phyloP scores from a whole-genome alignment of 2,329 filamentous ascomycete species.

The Periconia macrospinosa region DNA sequence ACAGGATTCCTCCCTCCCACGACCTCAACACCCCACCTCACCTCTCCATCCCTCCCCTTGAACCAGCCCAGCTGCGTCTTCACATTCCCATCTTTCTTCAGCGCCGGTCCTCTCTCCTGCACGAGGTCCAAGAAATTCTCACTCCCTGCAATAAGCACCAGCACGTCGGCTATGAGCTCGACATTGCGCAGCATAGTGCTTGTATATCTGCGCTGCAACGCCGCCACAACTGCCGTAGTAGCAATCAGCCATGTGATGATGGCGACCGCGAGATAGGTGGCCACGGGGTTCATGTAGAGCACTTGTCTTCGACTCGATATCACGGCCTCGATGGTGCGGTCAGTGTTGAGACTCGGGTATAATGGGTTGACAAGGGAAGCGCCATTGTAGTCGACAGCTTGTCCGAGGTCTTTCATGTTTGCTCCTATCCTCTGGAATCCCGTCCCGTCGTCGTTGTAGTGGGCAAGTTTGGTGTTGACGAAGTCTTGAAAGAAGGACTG shows the following conservation, averaged over 20 bases:
- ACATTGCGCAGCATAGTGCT: constrained; percentile 19
- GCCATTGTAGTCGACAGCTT: constrained; percentile 5
- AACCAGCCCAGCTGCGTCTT: constrained; percentile 25
- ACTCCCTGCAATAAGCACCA: constrained; percentile 26
- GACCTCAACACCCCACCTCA: constrained; percentile 27
- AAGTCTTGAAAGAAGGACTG: constrained; percentile 25
- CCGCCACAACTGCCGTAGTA: constrained; percentile 14
- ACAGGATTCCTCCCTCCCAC: constrained; percentile 19
- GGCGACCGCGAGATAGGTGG: constrained; percentile 18
- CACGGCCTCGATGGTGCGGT: constrained; percentile 10
- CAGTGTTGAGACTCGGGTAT: constrained; percentile 10
- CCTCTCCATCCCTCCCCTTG: constrained; percentile 15
- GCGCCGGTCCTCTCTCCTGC: constrained; percentile 11
- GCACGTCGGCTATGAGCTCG: constrained; percentile 24
- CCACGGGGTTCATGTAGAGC: constrained; percentile 19
- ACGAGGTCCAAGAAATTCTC: constrained; percentile 23
- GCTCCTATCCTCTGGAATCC: constrained; percentile 28
- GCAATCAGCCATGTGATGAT: constrained; percentile 24
- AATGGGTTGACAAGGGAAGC: constrained; percentile 1
- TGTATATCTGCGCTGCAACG: constrained; percentile 20
- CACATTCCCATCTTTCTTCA: constrained; percentile 14
- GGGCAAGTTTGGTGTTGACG: constrained; percentile 10
- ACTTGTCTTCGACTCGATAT: constrained; percentile 17
- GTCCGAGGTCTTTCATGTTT: constrained; percentile 5
- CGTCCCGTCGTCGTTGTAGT: constrained; percentile 16